phyloP scores from a whole-genome alignment of 2,329 filamentous ascomycete genomes.

The Aspergillus calidoustus region DNA sequence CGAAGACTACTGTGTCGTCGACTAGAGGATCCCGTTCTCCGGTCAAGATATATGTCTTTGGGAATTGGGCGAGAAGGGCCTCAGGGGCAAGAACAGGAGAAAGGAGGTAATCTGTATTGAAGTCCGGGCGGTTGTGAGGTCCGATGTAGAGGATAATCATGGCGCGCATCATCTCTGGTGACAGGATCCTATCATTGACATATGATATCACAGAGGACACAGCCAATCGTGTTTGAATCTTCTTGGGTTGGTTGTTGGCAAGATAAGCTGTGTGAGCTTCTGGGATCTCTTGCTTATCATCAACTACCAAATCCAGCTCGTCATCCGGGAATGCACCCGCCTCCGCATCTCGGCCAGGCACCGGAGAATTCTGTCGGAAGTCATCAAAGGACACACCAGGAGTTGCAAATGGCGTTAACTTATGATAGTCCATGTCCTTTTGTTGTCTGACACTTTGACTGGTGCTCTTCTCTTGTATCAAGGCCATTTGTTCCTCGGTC shows the following conservation, averaged over 20 bases:
- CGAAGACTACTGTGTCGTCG: constrained; percentile 96
- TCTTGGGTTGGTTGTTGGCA: constrained; percentile 47
- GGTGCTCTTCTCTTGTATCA: constrained; percentile 82
- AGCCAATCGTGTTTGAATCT: constrained; percentile 81
- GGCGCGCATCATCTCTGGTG: constrained; percentile 97
- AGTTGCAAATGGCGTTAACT: constrained; percentile 73
- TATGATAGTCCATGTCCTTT: constrained; percentile 88
- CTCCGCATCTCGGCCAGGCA: constrained; percentile 21
- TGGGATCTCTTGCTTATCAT: constrained; percentile 37
- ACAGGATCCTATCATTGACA: constrained; percentile 92
- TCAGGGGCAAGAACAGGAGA: constrained; percentile 91
- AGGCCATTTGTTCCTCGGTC: constrained; percentile 94
- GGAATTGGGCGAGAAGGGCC: constrained; percentile 79
- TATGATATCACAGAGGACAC: constrained; percentile 98
- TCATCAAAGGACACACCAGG: constrained; percentile 79
- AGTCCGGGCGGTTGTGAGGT: constrained; percentile 89
- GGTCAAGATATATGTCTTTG: constrained; percentile 91
- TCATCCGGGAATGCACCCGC: constrained; percentile 29
- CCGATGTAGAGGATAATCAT: constrained; percentile 99
- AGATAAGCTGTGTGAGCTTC: constrained; percentile 42
- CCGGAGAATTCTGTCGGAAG: constrained; percentile 27
- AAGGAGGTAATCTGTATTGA: constrained; percentile 86
- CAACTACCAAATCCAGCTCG: constrained; percentile 26
- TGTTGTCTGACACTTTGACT: constrained; percentile 78
- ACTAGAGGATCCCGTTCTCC: constrained; percentile 94